phyloP scores from a whole-genome alignment of 441 rosid genomes.

The Populus tomentosa region DNA sequence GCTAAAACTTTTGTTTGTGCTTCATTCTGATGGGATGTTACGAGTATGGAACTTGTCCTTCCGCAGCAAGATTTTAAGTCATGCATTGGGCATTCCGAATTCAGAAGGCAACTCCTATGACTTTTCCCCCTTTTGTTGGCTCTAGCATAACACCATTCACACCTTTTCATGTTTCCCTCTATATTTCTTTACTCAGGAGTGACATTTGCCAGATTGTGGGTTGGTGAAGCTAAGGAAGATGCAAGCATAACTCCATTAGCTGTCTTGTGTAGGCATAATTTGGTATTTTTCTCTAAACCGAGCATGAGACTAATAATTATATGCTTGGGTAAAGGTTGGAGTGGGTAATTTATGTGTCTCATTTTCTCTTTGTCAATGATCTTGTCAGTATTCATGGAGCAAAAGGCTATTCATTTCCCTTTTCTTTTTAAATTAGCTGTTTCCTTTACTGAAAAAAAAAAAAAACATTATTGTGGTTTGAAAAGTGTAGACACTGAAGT shows the following conservation, averaged over 20 bases:
- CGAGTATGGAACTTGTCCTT: constrained; percentile 70
- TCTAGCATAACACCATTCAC: background rate
- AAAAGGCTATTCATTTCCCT: background rate
- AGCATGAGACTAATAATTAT: background rate
- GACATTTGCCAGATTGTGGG: constrained; percentile 55
- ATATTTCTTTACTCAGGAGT: constrained; percentile 47
- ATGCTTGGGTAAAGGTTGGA: background rate
- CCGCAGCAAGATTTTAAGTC: constrained; percentile 56
- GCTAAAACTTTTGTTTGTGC: constrained; percentile 45
- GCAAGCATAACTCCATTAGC: constrained; percentile 62
- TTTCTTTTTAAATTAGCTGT: too few species aligned
- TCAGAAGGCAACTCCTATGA: constrained; percentile 54
- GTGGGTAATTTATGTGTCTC: background rate
- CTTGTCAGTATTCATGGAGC: background rate
- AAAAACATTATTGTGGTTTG: background rate
- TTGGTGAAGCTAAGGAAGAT: constrained; percentile 48
- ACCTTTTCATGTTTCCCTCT: constrained; percentile 9
- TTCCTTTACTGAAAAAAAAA: background rate
- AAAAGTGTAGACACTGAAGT: background rate
- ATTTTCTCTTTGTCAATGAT: too few species aligned
- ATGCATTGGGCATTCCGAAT: constrained; percentile 43
- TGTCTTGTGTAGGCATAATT: constrained; percentile 41
- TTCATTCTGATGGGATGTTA: constrained; percentile 68
- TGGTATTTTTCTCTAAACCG: constrained; percentile 44
- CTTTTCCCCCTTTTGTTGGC: background rate